A percentile compares a stretch with the other conserved stretches of the same genome.
Conservation (phyloP, 371 early-diverging fungal genomes). For the Zancudomyces culisetae region DNA sequence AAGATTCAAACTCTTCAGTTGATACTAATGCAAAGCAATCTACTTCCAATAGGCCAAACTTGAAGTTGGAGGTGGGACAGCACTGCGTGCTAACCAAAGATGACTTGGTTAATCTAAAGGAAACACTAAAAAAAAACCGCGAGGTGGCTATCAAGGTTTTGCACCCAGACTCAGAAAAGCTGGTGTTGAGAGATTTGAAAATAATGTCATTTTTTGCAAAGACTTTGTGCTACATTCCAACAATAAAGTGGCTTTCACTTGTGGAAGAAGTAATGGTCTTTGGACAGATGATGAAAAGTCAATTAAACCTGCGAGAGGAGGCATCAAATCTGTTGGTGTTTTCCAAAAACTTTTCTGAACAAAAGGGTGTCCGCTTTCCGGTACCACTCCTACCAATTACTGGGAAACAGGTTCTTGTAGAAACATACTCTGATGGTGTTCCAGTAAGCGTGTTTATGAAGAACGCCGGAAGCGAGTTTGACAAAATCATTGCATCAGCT, state of each 20-base stretch:
- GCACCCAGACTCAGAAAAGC: conserved; percentile 55
- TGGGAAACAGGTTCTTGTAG: conserved; percentile 54
- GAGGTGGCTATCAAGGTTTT: conserved; percentile 83
- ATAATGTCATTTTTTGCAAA: conserved; percentile 53
- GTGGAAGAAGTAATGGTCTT: conserved; percentile 77
- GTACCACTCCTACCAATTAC: conserved; percentile 36
- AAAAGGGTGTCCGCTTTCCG: conserved; percentile 44
- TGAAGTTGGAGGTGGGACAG: neutral
- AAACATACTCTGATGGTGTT: conserved; percentile 59
- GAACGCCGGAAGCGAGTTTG: conserved; percentile 31
- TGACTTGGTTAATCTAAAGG: neutral
- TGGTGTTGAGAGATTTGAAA: conserved; percentile 56
- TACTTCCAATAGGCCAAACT: neutral
- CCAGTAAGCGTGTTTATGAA: conserved; percentile 53
- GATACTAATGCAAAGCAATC: neutral
- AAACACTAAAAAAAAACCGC: conserved; percentile 11
- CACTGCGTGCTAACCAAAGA: neutral
- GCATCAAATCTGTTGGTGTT: conserved; percentile 53
- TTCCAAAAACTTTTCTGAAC: conserved; percentile 38
- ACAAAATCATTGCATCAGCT: conserved; percentile 41
- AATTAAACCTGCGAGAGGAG: conserved; percentile 74
- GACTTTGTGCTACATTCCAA: conserved; percentile 46
- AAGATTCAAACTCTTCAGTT: too few relatives aligned
- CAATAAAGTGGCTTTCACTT: conserved; percentile 59
- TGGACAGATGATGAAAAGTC: conserved; percentile 78